Evolutionary conservation across 768 basidiomycete species (phyloP).

Genomic region (Lyophyllum semitale): DNA sequence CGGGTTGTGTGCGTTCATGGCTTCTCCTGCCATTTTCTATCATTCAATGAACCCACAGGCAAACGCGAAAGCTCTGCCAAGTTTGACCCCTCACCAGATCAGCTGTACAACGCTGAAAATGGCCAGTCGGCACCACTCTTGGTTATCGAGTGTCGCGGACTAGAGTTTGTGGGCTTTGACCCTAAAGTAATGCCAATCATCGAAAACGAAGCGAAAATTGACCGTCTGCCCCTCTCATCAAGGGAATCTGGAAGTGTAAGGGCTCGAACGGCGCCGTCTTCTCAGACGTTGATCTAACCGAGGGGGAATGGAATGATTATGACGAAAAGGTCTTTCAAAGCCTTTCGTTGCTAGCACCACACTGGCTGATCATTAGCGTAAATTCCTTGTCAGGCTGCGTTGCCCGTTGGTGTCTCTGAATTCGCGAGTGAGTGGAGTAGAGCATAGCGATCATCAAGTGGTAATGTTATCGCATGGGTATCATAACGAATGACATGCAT

Average conservation of each 20-base stretch:
- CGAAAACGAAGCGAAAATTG: background rate
- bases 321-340: conserved; percentile 74
- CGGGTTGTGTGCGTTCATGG: conserved; percentile 48
- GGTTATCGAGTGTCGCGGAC: conserved; percentile 80
- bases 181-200: conserved; percentile 52
- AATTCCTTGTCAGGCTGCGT: conserved; percentile 43
- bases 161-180: conserved; percentile 81
- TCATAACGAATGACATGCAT: background rate
- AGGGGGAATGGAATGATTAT: conserved; percentile 84
- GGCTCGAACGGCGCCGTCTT: conserved; percentile 64
- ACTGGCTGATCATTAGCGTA: conserved; percentile 9
- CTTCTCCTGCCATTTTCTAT: conserved; percentile 1
- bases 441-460: conserved; percentile 38
- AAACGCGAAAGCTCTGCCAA: conserved; percentile 83
- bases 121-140: conserved; percentile 66
- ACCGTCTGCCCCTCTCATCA: background rate
- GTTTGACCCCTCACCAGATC: conserved; percentile 56
- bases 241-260: conserved; percentile 81
- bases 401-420: conserved; percentile 72
- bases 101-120: conserved; percentile 62
- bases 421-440: conserved; percentile 68
- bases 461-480: background rate
- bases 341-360: background rate
- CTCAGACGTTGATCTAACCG: conserved; percentile 62
- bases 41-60: conserved; percentile 32